A percentile compares a stretch with the other conserved stretches of the same genome.
Conservation (phyloP, 2,329 filamentous ascomycete species). For the Zarea fungicola region DNA sequence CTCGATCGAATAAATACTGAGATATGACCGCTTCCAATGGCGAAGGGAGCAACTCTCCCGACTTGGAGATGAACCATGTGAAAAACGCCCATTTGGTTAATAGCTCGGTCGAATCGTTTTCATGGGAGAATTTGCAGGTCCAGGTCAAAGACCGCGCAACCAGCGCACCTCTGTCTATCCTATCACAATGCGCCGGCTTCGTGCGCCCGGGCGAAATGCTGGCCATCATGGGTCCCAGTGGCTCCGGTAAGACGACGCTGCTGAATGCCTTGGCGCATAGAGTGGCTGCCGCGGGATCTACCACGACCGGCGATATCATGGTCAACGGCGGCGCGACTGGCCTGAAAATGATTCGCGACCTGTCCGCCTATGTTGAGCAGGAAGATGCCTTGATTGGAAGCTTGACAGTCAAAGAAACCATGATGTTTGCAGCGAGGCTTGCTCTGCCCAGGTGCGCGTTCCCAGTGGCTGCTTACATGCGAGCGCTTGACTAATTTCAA, state of each 20-base stretch:
- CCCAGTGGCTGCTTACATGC: background rate
- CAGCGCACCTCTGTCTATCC: slow-evolving; percentile 14
- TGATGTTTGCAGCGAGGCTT: slow-evolving; percentile 72
- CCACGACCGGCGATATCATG: slow-evolving; percentile 47
- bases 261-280: slow-evolving; percentile 72
- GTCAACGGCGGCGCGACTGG: slow-evolving; percentile 56
- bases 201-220: slow-evolving; percentile 57
- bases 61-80: slow-evolving; percentile 13
- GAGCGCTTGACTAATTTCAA: background rate
- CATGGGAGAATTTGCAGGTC: slow-evolving; percentile 62
- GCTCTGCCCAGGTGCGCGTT: slow-evolving; percentile 24
- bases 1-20: background rate
- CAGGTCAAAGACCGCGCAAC: slow-evolving; percentile 60
- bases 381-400: slow-evolving; percentile 80
- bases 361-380: slow-evolving; percentile 80
- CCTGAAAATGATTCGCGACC: slow-evolving; percentile 51
- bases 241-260: slow-evolving; percentile 76
- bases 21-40: background rate
- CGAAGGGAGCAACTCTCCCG: background rate
- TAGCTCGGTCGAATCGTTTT: slow-evolving; percentile 55
- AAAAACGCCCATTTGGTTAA: slow-evolving; percentile 50
- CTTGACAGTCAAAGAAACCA: slow-evolving; percentile 72
- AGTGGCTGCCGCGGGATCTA: slow-evolving; percentile 34
- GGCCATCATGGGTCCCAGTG: slow-evolving; percentile 74
- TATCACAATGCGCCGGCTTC: slow-evolving; percentile 15